Conservation (phyloP, 768 basidiomycete species). For the Hirschioporus abietinus region DNA sequence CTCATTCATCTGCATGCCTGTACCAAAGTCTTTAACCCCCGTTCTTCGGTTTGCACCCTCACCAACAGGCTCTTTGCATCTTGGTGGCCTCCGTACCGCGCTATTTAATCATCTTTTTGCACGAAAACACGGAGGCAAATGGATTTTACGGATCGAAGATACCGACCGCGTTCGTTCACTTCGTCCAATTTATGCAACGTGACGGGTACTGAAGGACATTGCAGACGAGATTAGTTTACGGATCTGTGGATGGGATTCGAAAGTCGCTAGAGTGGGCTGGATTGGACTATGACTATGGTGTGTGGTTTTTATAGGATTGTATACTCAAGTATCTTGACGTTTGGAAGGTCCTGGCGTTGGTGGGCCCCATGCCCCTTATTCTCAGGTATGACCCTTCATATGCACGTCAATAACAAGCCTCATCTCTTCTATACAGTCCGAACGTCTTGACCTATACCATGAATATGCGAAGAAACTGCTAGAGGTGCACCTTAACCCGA, state of each 20-base stretch:
- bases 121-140: constrained; percentile 75
- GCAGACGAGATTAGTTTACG: constrained; percentile 76
- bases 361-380: constrained; percentile 80
- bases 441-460: constrained; percentile 82
- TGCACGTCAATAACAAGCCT: background rate
- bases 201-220: background rate
- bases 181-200: background rate
- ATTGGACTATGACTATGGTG: constrained; percentile 87
- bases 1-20: background rate
- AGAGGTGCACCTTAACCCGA: constrained; percentile 42
- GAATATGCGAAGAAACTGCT: constrained; percentile 68
- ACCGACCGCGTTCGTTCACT: constrained; percentile 77
- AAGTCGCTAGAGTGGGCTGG: constrained; percentile 86
- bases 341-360: constrained; percentile 66
- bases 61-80: constrained; percentile 89
- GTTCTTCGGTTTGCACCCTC: constrained; percentile 93
- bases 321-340: constrained; percentile 4
- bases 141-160: constrained; percentile 92
- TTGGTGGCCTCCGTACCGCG: constrained; percentile 92
- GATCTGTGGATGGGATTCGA: constrained; percentile 77
- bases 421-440: constrained; percentile 54
- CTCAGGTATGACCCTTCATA: constrained; percentile 50
- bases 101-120: constrained; percentile 89
- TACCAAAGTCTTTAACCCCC: background rate
- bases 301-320: constrained; percentile 15